phyloP scores from a whole-genome alignment of 2,329 filamentous ascomycete genomes.

The Trichoderma sp. region DNA sequence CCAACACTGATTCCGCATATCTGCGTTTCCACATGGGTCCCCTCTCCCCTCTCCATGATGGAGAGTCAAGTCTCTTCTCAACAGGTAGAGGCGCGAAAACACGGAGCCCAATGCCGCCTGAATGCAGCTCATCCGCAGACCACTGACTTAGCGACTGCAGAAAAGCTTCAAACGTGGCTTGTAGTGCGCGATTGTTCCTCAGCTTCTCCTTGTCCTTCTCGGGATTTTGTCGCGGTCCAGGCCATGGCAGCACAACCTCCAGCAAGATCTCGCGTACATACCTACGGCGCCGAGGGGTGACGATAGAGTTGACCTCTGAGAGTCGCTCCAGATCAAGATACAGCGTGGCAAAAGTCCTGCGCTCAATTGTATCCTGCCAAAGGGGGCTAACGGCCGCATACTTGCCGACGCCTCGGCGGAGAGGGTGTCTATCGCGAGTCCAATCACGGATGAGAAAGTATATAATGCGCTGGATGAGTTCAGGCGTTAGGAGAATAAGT shows the following conservation, averaged over 20 bases:
- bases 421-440: not conserved
- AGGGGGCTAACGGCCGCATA: not conserved
- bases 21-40: not conserved
- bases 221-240: not conserved
- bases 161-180: not conserved
- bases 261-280: not conserved
- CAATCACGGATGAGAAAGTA: not conserved
- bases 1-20: not conserved
- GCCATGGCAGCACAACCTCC: not conserved
- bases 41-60: not conserved
- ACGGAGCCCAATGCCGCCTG: not conserved
- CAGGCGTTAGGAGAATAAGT: not conserved
- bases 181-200: not conserved
- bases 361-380: not conserved
- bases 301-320: not conserved
- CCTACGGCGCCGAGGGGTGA: not conserved
- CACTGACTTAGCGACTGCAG: not conserved
- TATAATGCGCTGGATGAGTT: not conserved
- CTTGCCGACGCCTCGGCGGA: not conserved
- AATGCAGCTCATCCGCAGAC: not conserved
- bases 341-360: not conserved
- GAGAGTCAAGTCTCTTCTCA: not conserved
- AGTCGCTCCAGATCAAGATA: not conserved
- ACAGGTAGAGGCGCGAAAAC: not conserved
- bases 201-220: not conserved